These are phyloP conservation scores for Penicillium crustosum DNA, from an alignment of 2,329 filamentous ascomycete genomes.

Conservation along the genomic window DNA sequence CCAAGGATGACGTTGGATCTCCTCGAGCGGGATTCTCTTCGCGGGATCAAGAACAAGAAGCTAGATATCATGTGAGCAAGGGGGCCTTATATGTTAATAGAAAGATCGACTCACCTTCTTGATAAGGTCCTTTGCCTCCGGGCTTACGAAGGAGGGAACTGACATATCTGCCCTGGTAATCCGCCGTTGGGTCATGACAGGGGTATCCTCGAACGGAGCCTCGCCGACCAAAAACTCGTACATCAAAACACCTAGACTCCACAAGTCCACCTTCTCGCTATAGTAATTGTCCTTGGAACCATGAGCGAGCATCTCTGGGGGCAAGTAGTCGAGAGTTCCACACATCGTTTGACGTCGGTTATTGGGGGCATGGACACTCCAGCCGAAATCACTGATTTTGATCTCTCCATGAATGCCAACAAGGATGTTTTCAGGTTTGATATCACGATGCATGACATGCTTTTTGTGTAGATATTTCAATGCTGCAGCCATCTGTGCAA, in stretches of 20 bases:
- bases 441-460: conserved; percentile 95
- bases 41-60: conserved; percentile 89
- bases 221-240: conserved; percentile 97
- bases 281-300: conserved; percentile 83
- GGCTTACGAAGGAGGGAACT: conserved; percentile 83
- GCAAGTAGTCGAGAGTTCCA: conserved; percentile 94
- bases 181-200: conserved; percentile 87
- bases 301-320: conserved; percentile 93
- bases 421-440: conserved; percentile 97
- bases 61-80: conserved; percentile 46
- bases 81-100: neutral
- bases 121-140: conserved; percentile 88
- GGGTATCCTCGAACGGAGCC: conserved; percentile 94
- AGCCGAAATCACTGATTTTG: conserved; percentile 97
- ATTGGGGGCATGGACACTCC: conserved; percentile 96
- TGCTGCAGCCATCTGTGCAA: conserved; percentile 87
- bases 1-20: conserved; percentile 90
- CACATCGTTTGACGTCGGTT: conserved; percentile 93
- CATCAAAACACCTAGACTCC: conserved; percentile 90
- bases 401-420: conserved; percentile 96
- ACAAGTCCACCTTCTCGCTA: conserved; percentile 92
- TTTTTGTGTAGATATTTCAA: conserved; percentile 91
- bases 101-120: conserved; percentile 63
- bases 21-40: conserved; percentile 85
- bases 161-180: conserved; percentile 91